Percentiles rank a stretch among this genome's conserved stretches.
Evolutionary conservation across 2,329 filamentous ascomycete species (phyloP).

Genomic region (Penicillium fuscoglaucum): DNA sequence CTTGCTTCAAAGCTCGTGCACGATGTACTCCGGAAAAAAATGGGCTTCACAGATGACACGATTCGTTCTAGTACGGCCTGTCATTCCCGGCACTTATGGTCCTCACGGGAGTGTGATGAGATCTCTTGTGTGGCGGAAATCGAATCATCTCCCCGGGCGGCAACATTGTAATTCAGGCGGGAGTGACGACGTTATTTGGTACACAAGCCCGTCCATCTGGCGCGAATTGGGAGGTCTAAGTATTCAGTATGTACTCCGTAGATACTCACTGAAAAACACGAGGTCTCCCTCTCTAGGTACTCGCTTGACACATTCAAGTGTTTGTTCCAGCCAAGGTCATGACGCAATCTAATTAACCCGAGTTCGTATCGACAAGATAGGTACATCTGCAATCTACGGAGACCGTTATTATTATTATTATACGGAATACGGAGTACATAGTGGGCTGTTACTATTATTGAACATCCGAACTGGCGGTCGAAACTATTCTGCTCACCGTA

Average conservation of each 20-base stretch:
- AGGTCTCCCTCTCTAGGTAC: background rate
- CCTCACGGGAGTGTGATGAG: conserved; percentile 5
- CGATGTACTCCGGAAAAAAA: background rate
- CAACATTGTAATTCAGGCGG: conserved; percentile 8
- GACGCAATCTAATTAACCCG: background rate
- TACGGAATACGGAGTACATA: too few species aligned
- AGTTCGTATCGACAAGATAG: background rate
- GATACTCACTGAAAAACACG: background rate
- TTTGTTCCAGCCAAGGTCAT: background rate
- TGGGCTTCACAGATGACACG: background rate
- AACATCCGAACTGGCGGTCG: conserved; percentile 8
- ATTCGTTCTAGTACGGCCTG: background rate
- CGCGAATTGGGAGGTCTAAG: background rate
- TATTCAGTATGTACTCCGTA: background rate
- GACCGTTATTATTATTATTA: too few species aligned
- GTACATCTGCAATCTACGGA: too few species aligned
- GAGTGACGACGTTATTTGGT: background rate
- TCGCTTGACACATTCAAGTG: background rate
- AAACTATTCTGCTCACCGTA: conserved; percentile 8
- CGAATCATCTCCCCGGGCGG: conserved; percentile 5
- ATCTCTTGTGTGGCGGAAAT: background rate
- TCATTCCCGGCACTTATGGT: background rate
- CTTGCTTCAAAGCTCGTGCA: conserved; percentile 3
- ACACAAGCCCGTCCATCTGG: background rate
- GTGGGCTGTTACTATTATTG: conserved; percentile 1